These are phyloP conservation scores for Phytophthora idaei DNA, from an alignment of 352 stramenopile species.

Conservation along the genomic window DNA sequence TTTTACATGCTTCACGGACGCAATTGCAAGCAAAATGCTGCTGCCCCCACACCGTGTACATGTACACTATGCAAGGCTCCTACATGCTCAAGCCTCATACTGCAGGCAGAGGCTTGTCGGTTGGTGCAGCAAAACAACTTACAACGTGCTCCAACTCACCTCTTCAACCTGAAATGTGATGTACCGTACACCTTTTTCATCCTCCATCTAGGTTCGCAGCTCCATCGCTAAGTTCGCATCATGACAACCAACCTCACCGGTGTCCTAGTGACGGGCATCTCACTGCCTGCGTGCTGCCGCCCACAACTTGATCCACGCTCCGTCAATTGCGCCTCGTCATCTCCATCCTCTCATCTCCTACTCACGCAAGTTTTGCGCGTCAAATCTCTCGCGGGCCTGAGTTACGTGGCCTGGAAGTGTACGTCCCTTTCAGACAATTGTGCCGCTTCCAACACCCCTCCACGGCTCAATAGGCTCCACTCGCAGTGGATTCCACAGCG, in stretches of 20 bases:
- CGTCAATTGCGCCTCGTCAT: not conserved
- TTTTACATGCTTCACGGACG: no score
- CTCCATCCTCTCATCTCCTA: constrained; percentile 18
- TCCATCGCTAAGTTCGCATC: not conserved
- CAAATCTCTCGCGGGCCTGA: constrained; percentile 21
- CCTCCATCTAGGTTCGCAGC: not conserved
- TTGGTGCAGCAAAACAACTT: not conserved
- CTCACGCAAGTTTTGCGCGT: constrained; percentile 21
- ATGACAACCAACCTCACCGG: constrained; percentile 17
- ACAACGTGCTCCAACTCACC: no score
- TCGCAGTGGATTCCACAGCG: constrained; percentile 34
- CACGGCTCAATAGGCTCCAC: constrained; percentile 11
- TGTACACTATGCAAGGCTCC: not conserved
- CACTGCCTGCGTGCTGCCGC: constrained; percentile 28
- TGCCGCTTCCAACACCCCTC: not conserved
- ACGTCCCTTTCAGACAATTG: constrained; percentile 4
- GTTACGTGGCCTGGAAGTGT: constrained; percentile 34
- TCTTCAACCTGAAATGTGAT: constrained; percentile 13
- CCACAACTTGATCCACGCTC: not conserved
- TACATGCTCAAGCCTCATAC: no score
- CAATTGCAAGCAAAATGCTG: no score
- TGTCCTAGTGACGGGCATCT: constrained; percentile 25
- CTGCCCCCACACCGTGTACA: not conserved
- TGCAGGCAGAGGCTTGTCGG: not conserved
- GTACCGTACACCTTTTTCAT: not conserved